phyloP scores from a whole-genome alignment of 306 rosid species.

The Myrica gale region DNA sequence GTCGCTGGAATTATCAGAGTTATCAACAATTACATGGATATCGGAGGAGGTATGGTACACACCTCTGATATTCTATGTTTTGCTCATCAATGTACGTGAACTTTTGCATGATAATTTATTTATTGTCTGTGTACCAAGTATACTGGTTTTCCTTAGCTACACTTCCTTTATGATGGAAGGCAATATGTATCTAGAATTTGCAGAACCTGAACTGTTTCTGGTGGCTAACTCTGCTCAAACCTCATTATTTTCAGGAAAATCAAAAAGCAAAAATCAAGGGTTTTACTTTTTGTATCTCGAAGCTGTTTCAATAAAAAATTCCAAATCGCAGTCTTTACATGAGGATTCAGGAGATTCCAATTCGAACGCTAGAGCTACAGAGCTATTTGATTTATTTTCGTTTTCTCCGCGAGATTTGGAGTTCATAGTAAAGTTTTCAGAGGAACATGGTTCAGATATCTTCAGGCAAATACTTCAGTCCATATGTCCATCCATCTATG shows the following conservation, averaged over 20 bases:
- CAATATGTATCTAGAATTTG: background rate
- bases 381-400: conserved; percentile 67
- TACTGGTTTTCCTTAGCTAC: background rate
- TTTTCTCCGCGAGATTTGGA: conserved; percentile 88
- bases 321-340: conserved; percentile 64
- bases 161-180: conserved; percentile 7
- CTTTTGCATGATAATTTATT: background rate
- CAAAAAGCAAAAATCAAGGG: conserved; percentile 82
- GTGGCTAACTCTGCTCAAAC: conserved; percentile 21
- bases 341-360: conserved; percentile 61
- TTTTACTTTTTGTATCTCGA: conserved; percentile 88
- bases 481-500: conserved; percentile 91
- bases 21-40: conserved; percentile 89
- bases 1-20: conserved; percentile 88
- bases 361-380: conserved; percentile 58
- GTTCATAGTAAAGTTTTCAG: conserved; percentile 69
- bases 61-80: conserved; percentile 15
- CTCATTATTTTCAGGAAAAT: conserved; percentile 60
- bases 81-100: conserved; percentile 9
- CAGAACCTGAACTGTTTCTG: conserved; percentile 22
- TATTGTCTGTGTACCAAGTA: background rate
- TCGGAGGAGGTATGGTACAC: conserved; percentile 88
- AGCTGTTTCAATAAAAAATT: conserved; percentile 76
- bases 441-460: conserved; percentile 75
- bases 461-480: conserved; percentile 89